Evolutionary conservation across 2,329 filamentous ascomycete genomes (phyloP).

Genomic region (Stenocarpella maydis): DNA sequence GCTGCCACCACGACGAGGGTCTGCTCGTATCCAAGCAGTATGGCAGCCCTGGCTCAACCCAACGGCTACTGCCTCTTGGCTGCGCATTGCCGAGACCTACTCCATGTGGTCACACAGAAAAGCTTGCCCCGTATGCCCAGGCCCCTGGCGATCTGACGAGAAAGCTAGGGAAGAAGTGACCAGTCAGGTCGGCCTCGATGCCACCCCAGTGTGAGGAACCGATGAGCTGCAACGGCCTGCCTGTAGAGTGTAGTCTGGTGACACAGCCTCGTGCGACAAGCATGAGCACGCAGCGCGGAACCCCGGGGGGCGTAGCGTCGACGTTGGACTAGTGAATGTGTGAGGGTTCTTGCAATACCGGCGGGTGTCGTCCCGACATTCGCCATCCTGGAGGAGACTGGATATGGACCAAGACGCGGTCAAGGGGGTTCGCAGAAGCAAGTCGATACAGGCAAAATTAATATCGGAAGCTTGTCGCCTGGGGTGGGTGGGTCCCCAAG

Average conservation of each 20-base stretch:
- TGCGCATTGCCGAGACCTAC: slow-evolving; percentile 13
- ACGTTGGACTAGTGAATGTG: not conserved
- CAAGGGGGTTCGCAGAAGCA: slow-evolving; percentile 1
- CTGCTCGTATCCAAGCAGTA: not conserved
- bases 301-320: not conserved
- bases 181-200: slow-evolving; percentile 22
- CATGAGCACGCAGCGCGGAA: not conserved
- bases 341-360: not conserved
- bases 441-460: not conserved
- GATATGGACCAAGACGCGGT: not conserved
- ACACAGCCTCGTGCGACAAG: slow-evolving; percentile 22
- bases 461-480: slow-evolving; percentile 8
- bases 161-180: slow-evolving; percentile 28
- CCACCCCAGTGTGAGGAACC: slow-evolving; percentile 23
- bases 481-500: not conserved
- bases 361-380: too few species aligned
- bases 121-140: not conserved
- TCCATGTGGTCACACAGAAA: not conserved
- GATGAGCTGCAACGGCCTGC: not conserved
- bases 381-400: not conserved
- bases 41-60: not conserved
- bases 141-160: not conserved
- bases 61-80: slow-evolving; percentile 11
- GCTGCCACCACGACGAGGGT: not conserved
- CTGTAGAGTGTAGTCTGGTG: not conserved